Evolutionary conservation across 495 filamentous ascomycete genomes (phyloP).

Genomic region (Lepidopterella palustris): DNA sequence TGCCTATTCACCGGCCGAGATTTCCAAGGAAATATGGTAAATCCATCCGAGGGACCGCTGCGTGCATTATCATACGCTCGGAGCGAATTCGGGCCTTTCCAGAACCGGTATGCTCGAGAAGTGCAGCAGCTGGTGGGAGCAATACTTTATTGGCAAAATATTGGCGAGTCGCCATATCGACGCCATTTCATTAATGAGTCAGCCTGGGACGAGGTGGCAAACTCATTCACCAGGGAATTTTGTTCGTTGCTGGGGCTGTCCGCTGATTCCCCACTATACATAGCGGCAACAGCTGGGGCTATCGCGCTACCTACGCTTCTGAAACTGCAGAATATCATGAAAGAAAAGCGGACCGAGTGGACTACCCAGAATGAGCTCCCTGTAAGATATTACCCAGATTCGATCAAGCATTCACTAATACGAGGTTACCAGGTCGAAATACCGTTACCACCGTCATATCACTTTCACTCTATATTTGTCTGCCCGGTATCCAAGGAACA

Average conservation of each 20-base stretch:
- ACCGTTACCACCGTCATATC: constrained; percentile 73
- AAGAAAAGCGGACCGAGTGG: constrained; percentile 87
- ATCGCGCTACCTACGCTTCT: constrained; percentile 80
- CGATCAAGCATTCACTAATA: constrained; percentile 4
- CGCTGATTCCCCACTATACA: constrained; percentile 82
- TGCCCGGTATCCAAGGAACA: constrained; percentile 96
- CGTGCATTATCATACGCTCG: constrained; percentile 69
- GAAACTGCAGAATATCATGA: constrained; percentile 76
- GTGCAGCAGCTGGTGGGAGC: constrained; percentile 70
- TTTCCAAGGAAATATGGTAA: constrained; percentile 8
- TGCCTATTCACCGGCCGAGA: constrained; percentile 61
- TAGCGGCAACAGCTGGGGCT: constrained; percentile 83
- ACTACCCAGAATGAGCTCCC: constrained; percentile 85
- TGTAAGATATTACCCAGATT: constrained; percentile 39
- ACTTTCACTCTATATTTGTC: constrained; percentile 95
- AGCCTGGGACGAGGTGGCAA: constrained; percentile 72
- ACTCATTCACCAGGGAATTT: constrained; percentile 87
- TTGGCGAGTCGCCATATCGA: constrained; percentile 66
- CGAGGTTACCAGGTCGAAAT: constrained; percentile 62
- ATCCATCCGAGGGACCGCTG: constrained; percentile 38
- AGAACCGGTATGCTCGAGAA: constrained; percentile 62
- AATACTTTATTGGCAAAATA: constrained; percentile 67
- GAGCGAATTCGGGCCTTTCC: constrained; percentile 58
- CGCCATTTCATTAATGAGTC: constrained; percentile 62
- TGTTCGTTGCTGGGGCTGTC: constrained; percentile 85